Base-by-base conservation (phyloP, 2,329 filamentous ascomycete species). In the Aphanoascus verrucosus region DNA sequence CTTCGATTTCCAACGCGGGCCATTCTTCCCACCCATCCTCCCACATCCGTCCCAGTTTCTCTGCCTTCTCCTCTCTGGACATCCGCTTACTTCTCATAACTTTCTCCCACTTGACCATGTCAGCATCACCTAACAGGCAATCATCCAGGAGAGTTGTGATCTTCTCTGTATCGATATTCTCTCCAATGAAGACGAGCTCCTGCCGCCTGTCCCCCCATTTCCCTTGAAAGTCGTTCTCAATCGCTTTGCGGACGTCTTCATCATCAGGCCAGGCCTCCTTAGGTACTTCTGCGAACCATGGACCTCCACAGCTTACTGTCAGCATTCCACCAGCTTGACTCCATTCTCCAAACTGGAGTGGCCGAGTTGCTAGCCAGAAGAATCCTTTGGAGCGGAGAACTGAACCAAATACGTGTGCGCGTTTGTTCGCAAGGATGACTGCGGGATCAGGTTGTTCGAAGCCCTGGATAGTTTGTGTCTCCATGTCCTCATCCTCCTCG, bases 151-250 rank as follows among this genome's bases (percentile, higher is more conserved):
- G 40, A 14, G 28, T 4, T 20, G 74, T 77, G 14, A 88, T 68
- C 0, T 69, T 73, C 4, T 64, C 62, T 1, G 72, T 62, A 48
- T 85, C 74, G 12, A 88, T 71, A 4, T 74, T 74, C 65, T 86
- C 82, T 0, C 84, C 84, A 54, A 88, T 87, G 56, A 88, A 85
- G 2, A 88, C 84, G 5, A 88, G 64, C 64, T 88, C 84, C 63
- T 88, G 84, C 1, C 84, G 73, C 1, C 84, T 74, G 59, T 88
- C 84, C 0, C 82, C 84, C 82, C 83, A 87, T 7, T 69, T 67
- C 3, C 67, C 69, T 31, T 71, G 64, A 50, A 79, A 77, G 54
- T 80, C 76, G 32, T 75, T 69, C 49, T 68, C 64, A 40, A 79
- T 76, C 9, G 74, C 73, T 41, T 69, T 64, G 20, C 69, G 61